Evolutionary conservation across 441 rosid species (phyloP), one percentile per base, ranked within the genome.

Genomic region (Capsella rubella): DNA sequence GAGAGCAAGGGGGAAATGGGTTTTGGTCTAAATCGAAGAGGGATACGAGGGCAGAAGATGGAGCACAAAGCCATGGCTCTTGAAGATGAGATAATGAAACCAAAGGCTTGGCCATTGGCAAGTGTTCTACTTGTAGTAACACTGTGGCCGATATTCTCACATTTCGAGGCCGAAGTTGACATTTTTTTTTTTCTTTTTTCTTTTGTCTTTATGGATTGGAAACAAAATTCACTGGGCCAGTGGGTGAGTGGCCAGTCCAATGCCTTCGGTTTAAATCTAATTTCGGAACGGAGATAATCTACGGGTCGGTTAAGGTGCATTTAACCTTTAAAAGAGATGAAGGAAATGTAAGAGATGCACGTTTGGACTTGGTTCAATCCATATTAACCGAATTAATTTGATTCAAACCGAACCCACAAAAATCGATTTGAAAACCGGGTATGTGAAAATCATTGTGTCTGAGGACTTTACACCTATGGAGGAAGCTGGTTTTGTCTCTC

Each of bases 1-100:
- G 74, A 42, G 72, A 82, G 59, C 59, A 78, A 73, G 67, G 82
- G 67, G 64, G 74, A 78, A 72, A 64, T 45, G 87, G 88, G 83
- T 53, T 45, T 85, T 16, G 80, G 54, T 77, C 75, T 64, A 42
- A 84, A 84, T 52, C 53, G 66, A 72, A 16, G 14, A 53, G 97
- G 80, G 46, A 90, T 40, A 11, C 69, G 87, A 74, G 95, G 84
- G 79, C 84, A 82, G 67, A 87, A 87, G 78, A 82, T 79, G 8
- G 90, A 87, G 81, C 83, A 80, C 73, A 82, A 64, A 34, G 87
- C 87, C 92, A 90, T 87, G 72, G 87, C 79, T 18, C 79, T 54
- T 65, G 80, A 55, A 71, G 83, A 82, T 72, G 77, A 73, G 80
- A 79, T 74, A 18, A 67, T 46, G 62, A 64, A 52, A 31, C 40